These are phyloP conservation scores for Globisporangium takayamanum DNA, from an alignment of 352 stramenopile species.

Conservation along the genomic window DNA sequence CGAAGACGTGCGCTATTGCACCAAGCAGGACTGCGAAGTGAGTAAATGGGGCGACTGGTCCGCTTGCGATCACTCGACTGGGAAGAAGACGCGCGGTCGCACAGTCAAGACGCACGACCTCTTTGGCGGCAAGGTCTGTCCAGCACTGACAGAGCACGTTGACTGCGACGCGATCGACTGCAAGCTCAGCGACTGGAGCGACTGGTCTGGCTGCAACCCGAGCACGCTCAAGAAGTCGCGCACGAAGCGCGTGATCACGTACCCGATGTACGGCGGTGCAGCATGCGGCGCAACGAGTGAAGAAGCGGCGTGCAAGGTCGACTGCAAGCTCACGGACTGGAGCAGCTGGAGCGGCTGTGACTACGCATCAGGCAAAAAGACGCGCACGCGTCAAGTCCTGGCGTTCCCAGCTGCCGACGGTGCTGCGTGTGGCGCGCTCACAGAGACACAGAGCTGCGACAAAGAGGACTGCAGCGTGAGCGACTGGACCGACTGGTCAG, in stretches of 20 bases:
- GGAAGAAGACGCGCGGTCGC: constrained; percentile 20
- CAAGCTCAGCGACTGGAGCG: constrained; percentile 34
- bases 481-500: constrained; percentile 44
- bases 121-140: constrained; percentile 27
- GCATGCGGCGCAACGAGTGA: constrained; percentile 22
- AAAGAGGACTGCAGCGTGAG: constrained; percentile 31
- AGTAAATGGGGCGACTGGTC: constrained; percentile 44
- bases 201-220: constrained; percentile 42
- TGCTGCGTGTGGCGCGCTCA: constrained; percentile 15
- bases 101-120: constrained; percentile 29
- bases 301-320: constrained; percentile 25
- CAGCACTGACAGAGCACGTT: constrained; percentile 13
- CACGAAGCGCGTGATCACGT: constrained; percentile 18
- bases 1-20: constrained; percentile 27
- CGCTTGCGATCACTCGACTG: constrained; percentile 28
- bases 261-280: constrained; percentile 28
- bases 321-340: constrained; percentile 48
- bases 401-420: constrained; percentile 24
- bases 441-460: constrained; percentile 29
- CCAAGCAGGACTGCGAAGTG: constrained; percentile 40
- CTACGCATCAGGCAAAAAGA: constrained; percentile 34
- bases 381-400: constrained; percentile 27
- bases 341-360: constrained; percentile 42
- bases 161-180: constrained; percentile 39
- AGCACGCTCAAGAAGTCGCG: constrained; percentile 23